A percentile compares a stretch with the other conserved stretches of the same genome.
Conservation (phyloP, 371 early-diverging fungal species). For the Mucor saturninus region DNA sequence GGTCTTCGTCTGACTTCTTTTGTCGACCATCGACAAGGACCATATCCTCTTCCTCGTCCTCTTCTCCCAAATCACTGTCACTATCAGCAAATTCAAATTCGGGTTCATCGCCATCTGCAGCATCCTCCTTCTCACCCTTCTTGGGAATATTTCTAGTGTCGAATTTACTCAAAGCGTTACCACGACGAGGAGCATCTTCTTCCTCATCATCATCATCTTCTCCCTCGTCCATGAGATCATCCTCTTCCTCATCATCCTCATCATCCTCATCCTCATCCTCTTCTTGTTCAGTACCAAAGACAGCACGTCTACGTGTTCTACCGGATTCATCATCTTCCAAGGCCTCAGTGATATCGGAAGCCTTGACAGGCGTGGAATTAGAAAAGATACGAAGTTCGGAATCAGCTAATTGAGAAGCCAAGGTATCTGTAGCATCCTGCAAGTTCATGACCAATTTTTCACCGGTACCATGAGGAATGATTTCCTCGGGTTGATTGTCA, state of each 20-base stretch:
- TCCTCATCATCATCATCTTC: slow-evolving; percentile 48
- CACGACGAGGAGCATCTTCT: slow-evolving; percentile 46
- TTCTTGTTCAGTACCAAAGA: slow-evolving; percentile 61
- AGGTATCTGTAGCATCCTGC: slow-evolving; percentile 81
- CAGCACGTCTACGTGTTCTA: slow-evolving; percentile 63
- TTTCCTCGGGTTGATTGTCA: slow-evolving; percentile 38
- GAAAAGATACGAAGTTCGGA: slow-evolving; percentile 86
- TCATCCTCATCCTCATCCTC: slow-evolving; percentile 48
- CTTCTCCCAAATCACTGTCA: slow-evolving; percentile 68
- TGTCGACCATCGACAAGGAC: slow-evolving; percentile 49
- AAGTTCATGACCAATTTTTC: slow-evolving; percentile 92
- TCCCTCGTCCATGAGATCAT: slow-evolving; percentile 46
- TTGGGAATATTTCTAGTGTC: slow-evolving; percentile 54
- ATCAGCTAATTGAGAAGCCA: slow-evolving; percentile 78
- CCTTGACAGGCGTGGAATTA: slow-evolving; percentile 73
- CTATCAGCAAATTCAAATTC: slow-evolving; percentile 73
- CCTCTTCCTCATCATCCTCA: slow-evolving; percentile 51
- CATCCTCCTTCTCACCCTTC: slow-evolving; percentile 52
- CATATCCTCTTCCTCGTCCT: slow-evolving; percentile 55
- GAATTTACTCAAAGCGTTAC: slow-evolving; percentile 53
- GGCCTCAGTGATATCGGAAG: slow-evolving; percentile 56
- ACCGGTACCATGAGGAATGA: slow-evolving; percentile 67
- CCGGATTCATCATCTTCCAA: slow-evolving; percentile 50
- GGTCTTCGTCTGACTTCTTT: slow-evolving; percentile 39
- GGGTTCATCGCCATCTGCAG: slow-evolving; percentile 43